Evolutionary conservation across 768 basidiomycete species (phyloP).

Genomic region (Agrocybe praecox): DNA sequence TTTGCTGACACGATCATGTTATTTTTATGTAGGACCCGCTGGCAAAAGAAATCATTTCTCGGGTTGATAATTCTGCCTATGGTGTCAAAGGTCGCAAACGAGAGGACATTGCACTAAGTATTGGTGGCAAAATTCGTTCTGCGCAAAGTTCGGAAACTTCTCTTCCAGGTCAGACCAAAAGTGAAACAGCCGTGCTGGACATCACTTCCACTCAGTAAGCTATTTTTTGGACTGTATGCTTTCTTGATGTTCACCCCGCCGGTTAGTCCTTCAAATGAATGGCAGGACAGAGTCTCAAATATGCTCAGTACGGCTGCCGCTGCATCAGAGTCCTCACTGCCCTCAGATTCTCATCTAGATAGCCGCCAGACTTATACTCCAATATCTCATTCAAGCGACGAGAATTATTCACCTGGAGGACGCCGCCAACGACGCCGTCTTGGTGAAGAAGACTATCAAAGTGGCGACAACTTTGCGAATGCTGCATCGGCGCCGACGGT

Average conservation of each 20-base stretch:
- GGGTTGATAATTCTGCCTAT: conserved; percentile 82
- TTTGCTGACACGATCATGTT: conserved; percentile 4
- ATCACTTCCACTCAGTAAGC: conserved; percentile 66
- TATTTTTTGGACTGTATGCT: conserved; percentile 2
- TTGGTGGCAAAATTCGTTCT: conserved; percentile 17
- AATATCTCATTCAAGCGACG: conserved; percentile 26
- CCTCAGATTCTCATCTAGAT: conserved; percentile 3
- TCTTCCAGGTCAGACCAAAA: conserved; percentile 19
- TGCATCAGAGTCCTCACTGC: neutral
- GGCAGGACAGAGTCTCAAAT: conserved; percentile 70
- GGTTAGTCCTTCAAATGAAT: conserved; percentile 50
- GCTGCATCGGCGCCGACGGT: conserved; percentile 24
- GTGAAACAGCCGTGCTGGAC: conserved; percentile 33
- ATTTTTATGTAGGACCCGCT: conserved; percentile 61
- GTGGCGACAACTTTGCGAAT: conserved; percentile 8
- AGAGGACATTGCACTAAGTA: conserved; percentile 20
- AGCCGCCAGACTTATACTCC: conserved; percentile 14
- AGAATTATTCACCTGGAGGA: conserved; percentile 35
- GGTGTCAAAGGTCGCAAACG: conserved; percentile 71
- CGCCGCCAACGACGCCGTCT: conserved; percentile 53
- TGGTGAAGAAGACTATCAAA: conserved; percentile 32
- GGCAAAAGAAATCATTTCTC: conserved; percentile 77
- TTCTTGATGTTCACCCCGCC: neutral
- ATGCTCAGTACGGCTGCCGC: conserved; percentile 36
- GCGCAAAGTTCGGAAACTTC: conserved; percentile 19